Conservation (phyloP, 805 yeast species). For the Blastobotrys robertii region DNA sequence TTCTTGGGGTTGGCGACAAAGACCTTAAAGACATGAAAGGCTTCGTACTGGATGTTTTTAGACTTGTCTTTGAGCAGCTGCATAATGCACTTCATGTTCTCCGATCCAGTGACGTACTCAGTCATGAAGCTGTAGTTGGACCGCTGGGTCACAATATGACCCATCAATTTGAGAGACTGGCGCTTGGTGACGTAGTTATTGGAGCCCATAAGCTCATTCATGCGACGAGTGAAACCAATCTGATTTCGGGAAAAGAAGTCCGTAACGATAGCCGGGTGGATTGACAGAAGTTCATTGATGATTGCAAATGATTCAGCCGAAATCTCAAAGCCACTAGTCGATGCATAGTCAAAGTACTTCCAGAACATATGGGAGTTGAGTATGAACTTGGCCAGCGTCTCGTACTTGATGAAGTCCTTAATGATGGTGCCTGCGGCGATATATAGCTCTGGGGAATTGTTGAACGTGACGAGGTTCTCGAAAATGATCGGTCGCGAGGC, state of each 20-base stretch:
- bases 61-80: constrained; percentile 77
- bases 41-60: constrained; percentile 79
- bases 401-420: constrained; percentile 77
- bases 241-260: constrained; percentile 57
- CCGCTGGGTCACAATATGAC: constrained; percentile 60
- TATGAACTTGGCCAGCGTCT: constrained; percentile 51
- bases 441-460: constrained; percentile 65
- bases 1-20: constrained; percentile 95
- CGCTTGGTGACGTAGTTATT: constrained; percentile 87
- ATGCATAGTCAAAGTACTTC: constrained; percentile 74
- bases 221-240: constrained; percentile 46
- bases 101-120: constrained; percentile 67
- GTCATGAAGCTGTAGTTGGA: constrained; percentile 66
- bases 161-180: constrained; percentile 68
- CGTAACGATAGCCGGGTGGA: constrained; percentile 58
- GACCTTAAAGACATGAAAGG: constrained; percentile 87
- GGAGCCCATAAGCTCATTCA: constrained; percentile 63
- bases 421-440: constrained; percentile 68
- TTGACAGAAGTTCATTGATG: constrained; percentile 54
- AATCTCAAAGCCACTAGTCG: constrained; percentile 70
- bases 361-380: constrained; percentile 58
- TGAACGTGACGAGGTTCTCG: constrained; percentile 52
- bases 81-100: constrained; percentile 81
- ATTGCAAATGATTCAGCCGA: constrained; percentile 87
- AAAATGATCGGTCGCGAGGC: constrained; percentile 57